Conservation (phyloP, 2,329 filamentous ascomycete genomes). For the Sclerotinia subarctica region DNA sequence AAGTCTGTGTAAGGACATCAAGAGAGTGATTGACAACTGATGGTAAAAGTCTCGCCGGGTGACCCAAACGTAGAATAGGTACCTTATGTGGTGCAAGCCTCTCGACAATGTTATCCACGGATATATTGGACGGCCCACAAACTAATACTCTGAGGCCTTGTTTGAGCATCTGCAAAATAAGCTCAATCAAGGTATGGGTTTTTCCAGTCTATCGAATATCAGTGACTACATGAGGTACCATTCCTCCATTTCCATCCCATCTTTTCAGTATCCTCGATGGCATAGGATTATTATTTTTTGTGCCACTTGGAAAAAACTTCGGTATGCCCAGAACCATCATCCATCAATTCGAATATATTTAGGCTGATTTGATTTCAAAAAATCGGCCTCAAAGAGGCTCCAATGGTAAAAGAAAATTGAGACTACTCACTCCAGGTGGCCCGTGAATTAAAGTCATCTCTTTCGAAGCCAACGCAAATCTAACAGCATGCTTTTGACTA, state of each 20-base stretch:
- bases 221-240: not conserved
- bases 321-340: not conserved
- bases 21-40: constrained; percentile 87
- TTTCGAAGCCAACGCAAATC: constrained; percentile 78
- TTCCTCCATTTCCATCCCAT: not conserved
- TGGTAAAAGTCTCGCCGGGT: constrained; percentile 85
- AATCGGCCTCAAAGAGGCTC: not conserved
- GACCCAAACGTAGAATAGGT: constrained; percentile 83
- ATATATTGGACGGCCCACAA: constrained; percentile 96
- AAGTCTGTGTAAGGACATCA: constrained; percentile 85
- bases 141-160: constrained; percentile 74
- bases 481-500: constrained; percentile 64
- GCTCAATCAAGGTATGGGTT: constrained; percentile 91
- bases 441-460: constrained; percentile 92
- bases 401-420: not conserved
- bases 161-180: constrained; percentile 86
- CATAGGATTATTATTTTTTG: not conserved
- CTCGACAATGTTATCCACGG: constrained; percentile 97
- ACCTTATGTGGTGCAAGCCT: constrained; percentile 80
- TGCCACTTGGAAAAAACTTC: not conserved
- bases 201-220: constrained; percentile 68
- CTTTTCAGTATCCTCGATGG: not conserved
- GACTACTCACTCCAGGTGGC: constrained; percentile 67
- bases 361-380: not conserved
- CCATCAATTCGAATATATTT: constrained; percentile 3